Conservation (phyloP, 352 stramenopile species). For the Phytophthora lateralis region DNA sequence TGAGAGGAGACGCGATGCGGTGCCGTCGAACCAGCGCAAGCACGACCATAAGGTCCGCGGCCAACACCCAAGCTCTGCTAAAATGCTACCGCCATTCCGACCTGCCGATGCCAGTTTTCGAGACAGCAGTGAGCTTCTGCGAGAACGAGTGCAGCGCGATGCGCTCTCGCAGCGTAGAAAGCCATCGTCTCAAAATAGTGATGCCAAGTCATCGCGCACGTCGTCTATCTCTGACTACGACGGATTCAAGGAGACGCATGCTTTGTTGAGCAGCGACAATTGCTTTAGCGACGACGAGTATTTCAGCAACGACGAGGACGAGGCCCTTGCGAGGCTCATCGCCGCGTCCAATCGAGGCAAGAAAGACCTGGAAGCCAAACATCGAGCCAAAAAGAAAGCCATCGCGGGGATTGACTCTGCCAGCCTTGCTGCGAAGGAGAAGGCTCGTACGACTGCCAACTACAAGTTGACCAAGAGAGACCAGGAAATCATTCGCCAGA, state of each 20-base stretch:
- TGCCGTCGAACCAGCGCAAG: conserved; percentile 7
- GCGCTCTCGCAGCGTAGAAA: conserved; percentile 12
- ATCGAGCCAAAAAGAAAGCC: conserved; percentile 34
- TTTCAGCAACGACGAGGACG: conserved; percentile 37
- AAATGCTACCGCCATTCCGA: conserved; percentile 16
- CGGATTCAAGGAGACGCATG: conserved; percentile 34
- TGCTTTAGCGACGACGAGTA: conserved; percentile 27
- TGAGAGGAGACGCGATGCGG: conserved; percentile 19
- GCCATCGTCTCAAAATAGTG: conserved; percentile 31
- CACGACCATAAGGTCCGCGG: conserved; percentile 27
- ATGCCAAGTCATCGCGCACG: conserved; percentile 20
- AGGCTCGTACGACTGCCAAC: conserved; percentile 26
- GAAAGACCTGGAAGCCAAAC: conserved; percentile 20
- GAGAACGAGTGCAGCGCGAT: conserved; percentile 3
- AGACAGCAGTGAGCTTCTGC: conserved; percentile 17
- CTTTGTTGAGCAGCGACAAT: conserved; percentile 25
- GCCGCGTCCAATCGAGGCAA: conserved; percentile 32
- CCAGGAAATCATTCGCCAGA: conserved; percentile 43
- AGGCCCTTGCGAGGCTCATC: conserved; percentile 33
- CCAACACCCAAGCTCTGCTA: conserved; percentile 9
- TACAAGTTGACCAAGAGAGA: conserved; percentile 46
- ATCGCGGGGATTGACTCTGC: conserved; percentile 38
- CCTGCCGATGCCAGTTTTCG: conserved; percentile 21
- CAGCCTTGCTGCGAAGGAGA: conserved; percentile 28
- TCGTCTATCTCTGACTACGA: conserved; percentile 37